phyloP scores from a whole-genome alignment of 129 eudicot species.

The Dittrichia graveolens region DNA sequence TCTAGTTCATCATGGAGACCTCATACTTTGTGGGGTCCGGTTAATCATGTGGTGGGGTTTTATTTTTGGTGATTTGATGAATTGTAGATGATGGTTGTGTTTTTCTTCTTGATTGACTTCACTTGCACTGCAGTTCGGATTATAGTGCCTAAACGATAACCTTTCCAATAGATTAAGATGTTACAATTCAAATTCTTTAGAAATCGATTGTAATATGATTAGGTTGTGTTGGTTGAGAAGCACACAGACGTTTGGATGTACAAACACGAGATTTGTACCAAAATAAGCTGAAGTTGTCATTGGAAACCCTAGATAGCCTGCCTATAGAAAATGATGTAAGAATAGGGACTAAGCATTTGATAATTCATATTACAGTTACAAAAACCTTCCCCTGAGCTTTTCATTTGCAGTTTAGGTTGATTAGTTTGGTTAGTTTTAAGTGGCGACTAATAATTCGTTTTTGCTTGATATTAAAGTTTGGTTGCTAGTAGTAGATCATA shows the following conservation, averaged over 20 bases:
- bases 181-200: background rate
- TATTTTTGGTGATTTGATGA: background rate
- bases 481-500: background rate
- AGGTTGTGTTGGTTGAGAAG: background rate
- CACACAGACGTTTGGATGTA: background rate
- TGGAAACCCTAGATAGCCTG: conserved; percentile 23
- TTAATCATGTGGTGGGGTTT: background rate
- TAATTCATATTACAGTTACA: background rate
- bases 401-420: background rate
- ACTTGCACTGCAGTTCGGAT: conserved; percentile 13
- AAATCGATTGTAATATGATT: background rate
- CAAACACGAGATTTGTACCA: background rate
- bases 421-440: background rate
- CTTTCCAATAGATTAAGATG: background rate
- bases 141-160: background rate
- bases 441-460: conserved; percentile 1
- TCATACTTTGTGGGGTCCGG: background rate
- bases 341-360: conserved; percentile 15
- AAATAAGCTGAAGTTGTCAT: conserved; percentile 9
- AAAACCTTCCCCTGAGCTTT: background rate
- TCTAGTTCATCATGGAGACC: conserved; percentile 13
- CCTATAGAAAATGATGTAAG: conserved; percentile 6
- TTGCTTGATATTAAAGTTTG: conserved; percentile 10
- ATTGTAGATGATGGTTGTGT: conserved; percentile 7
- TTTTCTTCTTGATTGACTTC: conserved; percentile 9